Conservation (phyloP, 2,329 filamentous ascomycete genomes). For the Stachybotrys echinatus region DNA sequence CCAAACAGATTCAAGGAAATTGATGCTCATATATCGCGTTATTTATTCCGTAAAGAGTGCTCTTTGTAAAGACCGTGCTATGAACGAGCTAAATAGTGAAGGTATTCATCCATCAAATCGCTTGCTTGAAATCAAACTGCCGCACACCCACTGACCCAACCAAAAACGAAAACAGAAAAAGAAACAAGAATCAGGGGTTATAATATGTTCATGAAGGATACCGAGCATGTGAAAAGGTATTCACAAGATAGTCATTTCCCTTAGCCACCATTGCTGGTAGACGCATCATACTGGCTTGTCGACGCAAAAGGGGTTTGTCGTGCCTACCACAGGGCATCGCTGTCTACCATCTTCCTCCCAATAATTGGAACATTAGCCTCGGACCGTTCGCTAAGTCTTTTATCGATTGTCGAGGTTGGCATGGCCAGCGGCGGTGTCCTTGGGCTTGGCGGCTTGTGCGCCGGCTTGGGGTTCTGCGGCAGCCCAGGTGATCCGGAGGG, state of each 20-base stretch:
- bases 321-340: conserved; percentile 12
- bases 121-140: not conserved
- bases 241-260: no score
- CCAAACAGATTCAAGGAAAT: no score
- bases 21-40: no score
- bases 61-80: not conserved
- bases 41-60: not conserved
- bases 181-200: not conserved
- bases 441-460: conserved; percentile 13
- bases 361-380: conserved; percentile 3
- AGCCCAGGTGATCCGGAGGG: conserved; percentile 21
- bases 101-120: not conserved
- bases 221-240: not conserved
- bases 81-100: not conserved
- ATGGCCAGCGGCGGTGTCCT: conserved; percentile 8
- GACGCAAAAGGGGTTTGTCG: no score
- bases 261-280: no score
- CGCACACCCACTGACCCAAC: not conserved
- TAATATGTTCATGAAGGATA: not conserved
- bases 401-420: conserved; percentile 5
- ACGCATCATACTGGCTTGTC: no score
- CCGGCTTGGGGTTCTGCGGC: conserved; percentile 19
- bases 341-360: conserved; percentile 10
- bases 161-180: not conserved
- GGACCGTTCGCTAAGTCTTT: conserved; percentile 7